These are phyloP conservation scores for Phytophthora pisi DNA, from an alignment of 352 stramenopile genomes.

Conservation along the genomic window DNA sequence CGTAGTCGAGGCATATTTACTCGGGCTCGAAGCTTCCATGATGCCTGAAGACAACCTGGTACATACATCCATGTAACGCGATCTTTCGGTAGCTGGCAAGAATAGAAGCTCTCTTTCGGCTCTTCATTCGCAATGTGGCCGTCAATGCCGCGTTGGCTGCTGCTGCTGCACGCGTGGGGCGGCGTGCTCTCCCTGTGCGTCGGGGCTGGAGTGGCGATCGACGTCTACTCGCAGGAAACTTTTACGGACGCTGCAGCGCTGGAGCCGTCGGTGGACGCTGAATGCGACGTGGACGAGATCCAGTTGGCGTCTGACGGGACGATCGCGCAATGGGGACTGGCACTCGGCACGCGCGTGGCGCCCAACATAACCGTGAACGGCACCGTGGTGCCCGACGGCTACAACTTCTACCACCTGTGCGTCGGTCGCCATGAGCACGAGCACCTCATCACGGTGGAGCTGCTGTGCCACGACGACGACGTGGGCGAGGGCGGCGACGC, in stretches of 20 bases:
- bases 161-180: conserved; percentile 17
- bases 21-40: conserved; percentile 23
- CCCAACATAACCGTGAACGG: conserved; percentile 76
- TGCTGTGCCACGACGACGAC: conserved; percentile 39
- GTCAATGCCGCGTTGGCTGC: not conserved
- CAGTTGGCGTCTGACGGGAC: conserved; percentile 70
- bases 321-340: conserved; percentile 51
- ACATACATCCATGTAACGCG: no score
- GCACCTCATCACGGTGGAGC: conserved; percentile 72
- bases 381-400: conserved; percentile 51
- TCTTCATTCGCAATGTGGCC: not conserved
- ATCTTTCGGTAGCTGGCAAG: not conserved
- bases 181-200: conserved; percentile 8
- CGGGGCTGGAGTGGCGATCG: not conserved
- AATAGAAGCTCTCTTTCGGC: not conserved
- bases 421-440: conserved; percentile 80
- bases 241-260: conserved; percentile 9
- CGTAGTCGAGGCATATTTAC: conserved; percentile 8
- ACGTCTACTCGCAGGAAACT: conserved; percentile 19
- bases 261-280: conserved; percentile 18
- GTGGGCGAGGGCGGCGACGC: conserved; percentile 43
- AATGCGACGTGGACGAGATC: conserved; percentile 71
- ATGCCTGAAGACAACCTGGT: not conserved
- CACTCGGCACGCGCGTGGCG: conserved; percentile 56
- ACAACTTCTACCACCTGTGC: conserved; percentile 79